Base-by-base conservation (phyloP, 768 basidiomycete species). In the Mycena alexandri region DNA sequence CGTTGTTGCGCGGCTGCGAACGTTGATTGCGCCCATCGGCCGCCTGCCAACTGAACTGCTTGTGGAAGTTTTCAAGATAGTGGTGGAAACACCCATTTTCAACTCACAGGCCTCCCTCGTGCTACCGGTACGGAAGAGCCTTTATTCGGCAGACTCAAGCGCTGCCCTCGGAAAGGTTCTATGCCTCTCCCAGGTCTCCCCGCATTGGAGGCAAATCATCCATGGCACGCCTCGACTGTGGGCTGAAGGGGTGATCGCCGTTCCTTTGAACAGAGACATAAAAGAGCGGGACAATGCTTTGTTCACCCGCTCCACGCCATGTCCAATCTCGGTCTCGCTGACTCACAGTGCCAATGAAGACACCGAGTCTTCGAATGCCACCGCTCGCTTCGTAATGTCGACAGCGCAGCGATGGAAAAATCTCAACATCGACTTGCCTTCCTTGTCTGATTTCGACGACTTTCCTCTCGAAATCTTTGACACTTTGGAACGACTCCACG, bases 11-110 rank as follows among this genome's bases (percentile, higher is more conserved):
- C 47, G 33, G 1, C 54, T 63, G 13, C 52, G 53, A 10, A 10
- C 24, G 6, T 48, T 55, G 55, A 43, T 64, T 3, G 55, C 51
- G 3, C 63, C 63, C 21, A 56, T 64, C n/a, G 54, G 63, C 22
- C 48, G 51, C 48, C 36, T 63, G 24, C 63, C 63, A 12, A 64
- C 46, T 21, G 63, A 64, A 21, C 46, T 64, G 63, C 46, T 64
- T 46, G 21, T 33, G 53, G 46, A 57, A 22, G 56, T 64, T 48
- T 64, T 64, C 54, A 56, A 42, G 63, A 10, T 41, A 6, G 38
- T n/a, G 38, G 63, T 64, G 54, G 14, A 56, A 1, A 55, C 25
- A 5, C 50, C 43, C 22, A 24, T 12, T 24, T 12, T 48, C 12
- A 11, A 48, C 14, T 19, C 47, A 24, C n/a, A n/a, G n/a, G n/a